Evolutionary conservation across 2,329 filamentous ascomycete genomes (phyloP).

Genomic region (Podosphaera aphanis): DNA sequence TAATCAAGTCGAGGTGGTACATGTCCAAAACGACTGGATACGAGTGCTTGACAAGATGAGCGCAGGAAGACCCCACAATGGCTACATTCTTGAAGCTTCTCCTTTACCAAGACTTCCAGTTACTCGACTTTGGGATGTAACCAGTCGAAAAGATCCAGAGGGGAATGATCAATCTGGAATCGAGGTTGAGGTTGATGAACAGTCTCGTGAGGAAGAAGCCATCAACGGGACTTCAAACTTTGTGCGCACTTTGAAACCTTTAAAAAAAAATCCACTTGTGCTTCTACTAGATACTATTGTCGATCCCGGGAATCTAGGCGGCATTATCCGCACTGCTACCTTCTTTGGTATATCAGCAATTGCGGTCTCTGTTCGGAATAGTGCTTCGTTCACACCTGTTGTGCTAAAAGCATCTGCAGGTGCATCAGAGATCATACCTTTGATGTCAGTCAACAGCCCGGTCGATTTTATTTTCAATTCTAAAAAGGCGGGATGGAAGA

Average conservation of each 20-base stretch:
- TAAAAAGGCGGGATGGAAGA: constrained; percentile 50
- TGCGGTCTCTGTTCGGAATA: constrained; percentile 48
- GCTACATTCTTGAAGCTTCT: constrained; percentile 67
- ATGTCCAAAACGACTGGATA: constrained; percentile 36
- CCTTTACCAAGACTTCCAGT: constrained; percentile 53
- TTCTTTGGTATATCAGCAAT: constrained; percentile 81
- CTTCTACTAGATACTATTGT: constrained; percentile 53
- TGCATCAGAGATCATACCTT: constrained; percentile 54
- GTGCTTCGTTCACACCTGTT: constrained; percentile 50
- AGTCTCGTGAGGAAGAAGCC: constrained; percentile 47
- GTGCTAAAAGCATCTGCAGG: constrained; percentile 75
- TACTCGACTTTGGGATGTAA: constrained; percentile 23
- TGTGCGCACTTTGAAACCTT: constrained; percentile 12
- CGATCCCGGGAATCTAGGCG: constrained; percentile 78
- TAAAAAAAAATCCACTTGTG: constrained; percentile 40
- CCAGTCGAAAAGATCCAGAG: not conserved
- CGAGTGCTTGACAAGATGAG: constrained; percentile 65
- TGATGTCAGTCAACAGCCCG: constrained; percentile 48
- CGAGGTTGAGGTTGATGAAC: constrained; percentile 34
- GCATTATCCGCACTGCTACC: constrained; percentile 66
- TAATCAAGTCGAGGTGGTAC: constrained; percentile 28
- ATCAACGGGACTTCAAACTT: constrained; percentile 48
- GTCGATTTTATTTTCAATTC: constrained; percentile 46
- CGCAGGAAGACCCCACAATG: constrained; percentile 66
- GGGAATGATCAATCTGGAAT: constrained; percentile 24